Percentiles rank a stretch among this genome's conserved stretches.
phyloP scores from a whole-genome alignment of 2,329 filamentous ascomycete species.

The Chaetothyriales sp. region DNA sequence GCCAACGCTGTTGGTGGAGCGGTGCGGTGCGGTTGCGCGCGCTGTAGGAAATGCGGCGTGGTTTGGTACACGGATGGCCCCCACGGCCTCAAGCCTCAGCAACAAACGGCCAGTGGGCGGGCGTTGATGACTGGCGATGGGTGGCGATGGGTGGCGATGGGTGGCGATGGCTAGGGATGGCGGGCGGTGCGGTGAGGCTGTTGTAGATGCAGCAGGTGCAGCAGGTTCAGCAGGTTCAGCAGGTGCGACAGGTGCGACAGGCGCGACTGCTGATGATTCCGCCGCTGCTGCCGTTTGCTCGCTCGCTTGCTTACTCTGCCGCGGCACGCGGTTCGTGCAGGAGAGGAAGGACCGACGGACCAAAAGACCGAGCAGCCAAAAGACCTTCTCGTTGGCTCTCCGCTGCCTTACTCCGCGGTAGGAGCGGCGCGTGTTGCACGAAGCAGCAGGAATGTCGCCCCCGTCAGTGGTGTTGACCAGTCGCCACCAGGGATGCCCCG shows the following conservation, averaged over 20 bases:
- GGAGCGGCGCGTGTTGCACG: neutral
- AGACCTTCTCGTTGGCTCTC: neutral
- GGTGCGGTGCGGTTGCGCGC: neutral
- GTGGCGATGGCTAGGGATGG: neutral
- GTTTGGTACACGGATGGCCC: neutral
- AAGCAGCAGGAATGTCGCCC: neutral
- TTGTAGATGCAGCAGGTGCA: constrained; percentile 1
- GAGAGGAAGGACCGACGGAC: neutral
- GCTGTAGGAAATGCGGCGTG: no score
- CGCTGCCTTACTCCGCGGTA: neutral
- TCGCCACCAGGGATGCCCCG: neutral
- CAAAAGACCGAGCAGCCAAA: neutral
- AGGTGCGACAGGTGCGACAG: neutral
- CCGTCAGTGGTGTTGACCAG: neutral
- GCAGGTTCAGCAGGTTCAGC: no score
- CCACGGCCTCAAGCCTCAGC: no score
- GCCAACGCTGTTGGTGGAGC: neutral
- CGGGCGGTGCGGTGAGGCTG: no score
- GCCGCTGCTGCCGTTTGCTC: constrained; percentile 1
- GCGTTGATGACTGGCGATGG: neutral
- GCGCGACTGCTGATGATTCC: neutral
- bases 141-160: neutral
- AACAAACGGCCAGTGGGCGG: neutral
- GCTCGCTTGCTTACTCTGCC: constrained; percentile 1
- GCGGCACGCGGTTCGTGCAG: neutral